Conservation (phyloP, 2,329 filamentous ascomycete species). For the Allantophomopsis cytisporea region DNA sequence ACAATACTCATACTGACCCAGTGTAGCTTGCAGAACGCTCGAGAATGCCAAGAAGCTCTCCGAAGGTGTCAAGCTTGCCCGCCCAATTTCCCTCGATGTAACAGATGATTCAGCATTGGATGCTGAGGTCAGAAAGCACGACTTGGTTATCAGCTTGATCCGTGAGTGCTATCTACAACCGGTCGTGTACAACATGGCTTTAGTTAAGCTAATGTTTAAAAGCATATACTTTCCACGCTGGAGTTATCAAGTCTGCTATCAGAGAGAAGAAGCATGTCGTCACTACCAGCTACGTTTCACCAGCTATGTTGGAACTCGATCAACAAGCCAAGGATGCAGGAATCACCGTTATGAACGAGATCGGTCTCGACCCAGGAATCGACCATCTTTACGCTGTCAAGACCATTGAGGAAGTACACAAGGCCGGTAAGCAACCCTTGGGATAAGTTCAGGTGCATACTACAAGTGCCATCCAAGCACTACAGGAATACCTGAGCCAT, state of each 20-base stretch:
- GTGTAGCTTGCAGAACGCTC: conserved; percentile 66
- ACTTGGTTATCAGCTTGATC: conserved; percentile 71
- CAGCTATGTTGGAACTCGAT: conserved; percentile 84
- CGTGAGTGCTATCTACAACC: conserved; percentile 22
- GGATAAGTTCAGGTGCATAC: too few species aligned
- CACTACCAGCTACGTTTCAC: conserved; percentile 86
- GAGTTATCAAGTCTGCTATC: conserved; percentile 89
- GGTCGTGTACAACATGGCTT: too few species aligned
- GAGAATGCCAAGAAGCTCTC: conserved; percentile 63
- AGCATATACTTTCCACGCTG: conserved; percentile 74
- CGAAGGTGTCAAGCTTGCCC: conserved; percentile 43
- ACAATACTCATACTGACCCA: not conserved
- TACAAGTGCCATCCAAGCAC: too few species aligned
- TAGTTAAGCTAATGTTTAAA: too few species aligned
- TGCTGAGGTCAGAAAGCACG: conserved; percentile 63
- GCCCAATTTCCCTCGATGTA: conserved; percentile 75
- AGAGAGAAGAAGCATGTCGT: conserved; percentile 91
- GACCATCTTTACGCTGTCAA: conserved; percentile 70
- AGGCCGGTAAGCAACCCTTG: conserved; percentile 17
- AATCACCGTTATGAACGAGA: conserved; percentile 97
- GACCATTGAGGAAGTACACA: conserved; percentile 80
- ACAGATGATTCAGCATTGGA: conserved; percentile 65
- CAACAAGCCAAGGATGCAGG: conserved; percentile 73
- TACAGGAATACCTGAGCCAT: too few species aligned
- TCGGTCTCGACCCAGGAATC: conserved; percentile 64